Evolutionary conservation across 768 basidiomycete species (phyloP).

Genomic region (Scleroderma citrinum): DNA sequence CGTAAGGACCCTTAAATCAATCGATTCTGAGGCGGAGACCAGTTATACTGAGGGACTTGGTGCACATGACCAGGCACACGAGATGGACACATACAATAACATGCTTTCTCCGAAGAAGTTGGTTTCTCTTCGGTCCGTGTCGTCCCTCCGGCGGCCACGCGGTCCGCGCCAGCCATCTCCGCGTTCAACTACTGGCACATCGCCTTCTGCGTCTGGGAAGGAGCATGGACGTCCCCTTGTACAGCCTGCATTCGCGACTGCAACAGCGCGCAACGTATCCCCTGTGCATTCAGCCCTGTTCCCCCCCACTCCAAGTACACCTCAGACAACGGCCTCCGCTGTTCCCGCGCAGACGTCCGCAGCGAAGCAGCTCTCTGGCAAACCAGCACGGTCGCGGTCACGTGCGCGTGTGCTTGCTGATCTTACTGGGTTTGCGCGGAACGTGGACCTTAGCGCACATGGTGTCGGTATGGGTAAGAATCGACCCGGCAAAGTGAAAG

Average conservation of each 20-base stretch:
- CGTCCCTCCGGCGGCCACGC: slow-evolving; percentile 17
- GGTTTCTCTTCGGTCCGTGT: slow-evolving; percentile 16
- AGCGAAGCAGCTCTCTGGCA: slow-evolving; percentile 23
- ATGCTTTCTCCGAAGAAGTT: neutral
- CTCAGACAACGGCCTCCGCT: slow-evolving; percentile 12
- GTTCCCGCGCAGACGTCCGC: neutral
- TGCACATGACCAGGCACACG: neutral
- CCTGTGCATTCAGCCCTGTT: slow-evolving; percentile 1
- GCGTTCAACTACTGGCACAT: slow-evolving; percentile 1
- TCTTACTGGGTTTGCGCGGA: slow-evolving; percentile 32
- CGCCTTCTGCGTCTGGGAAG: neutral
- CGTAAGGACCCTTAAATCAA: slow-evolving; percentile 9
- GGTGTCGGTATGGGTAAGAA: slow-evolving; percentile 14
- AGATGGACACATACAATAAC: slow-evolving; percentile 16
- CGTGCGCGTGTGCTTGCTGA: slow-evolving; percentile 34
- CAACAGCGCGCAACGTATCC: slow-evolving; percentile 2
- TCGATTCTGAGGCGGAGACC: slow-evolving; percentile 6
- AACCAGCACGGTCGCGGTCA: slow-evolving; percentile 20
- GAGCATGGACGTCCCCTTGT: slow-evolving; percentile 5
- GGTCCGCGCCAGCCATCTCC: slow-evolving; percentile 18
- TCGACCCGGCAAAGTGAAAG: slow-evolving; percentile 5
- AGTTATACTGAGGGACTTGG: neutral
- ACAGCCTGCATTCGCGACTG: neutral
- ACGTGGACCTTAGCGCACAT: slow-evolving; percentile 26
- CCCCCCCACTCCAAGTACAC: slow-evolving; percentile 21